These are phyloP conservation scores for carrot (Daucus carota) DNA, from an alignment of 129 eudicot species.

Conservation along the genomic window DNA sequence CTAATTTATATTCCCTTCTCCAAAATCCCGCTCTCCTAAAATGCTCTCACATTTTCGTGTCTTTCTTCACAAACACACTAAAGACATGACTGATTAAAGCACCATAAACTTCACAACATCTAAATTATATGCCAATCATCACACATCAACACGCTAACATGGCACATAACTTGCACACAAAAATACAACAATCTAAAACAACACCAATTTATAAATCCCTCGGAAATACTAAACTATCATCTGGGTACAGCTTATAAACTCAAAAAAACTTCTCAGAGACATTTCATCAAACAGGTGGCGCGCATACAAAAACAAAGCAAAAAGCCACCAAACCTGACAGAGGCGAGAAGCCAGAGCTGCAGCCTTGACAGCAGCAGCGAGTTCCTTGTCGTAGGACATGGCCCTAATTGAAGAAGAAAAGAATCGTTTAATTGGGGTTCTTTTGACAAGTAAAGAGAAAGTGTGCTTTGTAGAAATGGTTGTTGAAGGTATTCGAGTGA, in stretches of 20 bases:
- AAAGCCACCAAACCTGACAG: conserved; percentile 56
- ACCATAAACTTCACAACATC: not conserved
- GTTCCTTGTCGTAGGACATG: conserved; percentile 66
- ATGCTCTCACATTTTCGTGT: too few relatives aligned
- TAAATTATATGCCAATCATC: not conserved
- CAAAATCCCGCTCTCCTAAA: not conserved
- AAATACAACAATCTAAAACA: not conserved
- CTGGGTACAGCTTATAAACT: not conserved
- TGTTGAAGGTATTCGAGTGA: not conserved
- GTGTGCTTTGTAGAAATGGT: not conserved
- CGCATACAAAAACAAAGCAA: not conserved
- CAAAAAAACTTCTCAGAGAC: not conserved
- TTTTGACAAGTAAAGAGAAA: not conserved
- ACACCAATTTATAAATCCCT: not conserved
- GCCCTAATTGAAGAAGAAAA: conserved; percentile 5
- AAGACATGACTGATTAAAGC: not conserved
- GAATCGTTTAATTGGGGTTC: not conserved
- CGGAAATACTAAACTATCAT: not conserved
- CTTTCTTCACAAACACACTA: too few relatives aligned
- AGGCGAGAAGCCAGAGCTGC: conserved; percentile 82
- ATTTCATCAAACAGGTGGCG: not conserved
- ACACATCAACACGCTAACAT: not conserved
- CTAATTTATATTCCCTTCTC: not conserved
- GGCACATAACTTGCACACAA: not conserved
- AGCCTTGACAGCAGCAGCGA: conserved; percentile 87